Percentiles rank a stretch among this genome's conserved stretches.
phyloP scores from a whole-genome alignment of 306 rosid genomes.

The Nissolia schottii region DNA sequence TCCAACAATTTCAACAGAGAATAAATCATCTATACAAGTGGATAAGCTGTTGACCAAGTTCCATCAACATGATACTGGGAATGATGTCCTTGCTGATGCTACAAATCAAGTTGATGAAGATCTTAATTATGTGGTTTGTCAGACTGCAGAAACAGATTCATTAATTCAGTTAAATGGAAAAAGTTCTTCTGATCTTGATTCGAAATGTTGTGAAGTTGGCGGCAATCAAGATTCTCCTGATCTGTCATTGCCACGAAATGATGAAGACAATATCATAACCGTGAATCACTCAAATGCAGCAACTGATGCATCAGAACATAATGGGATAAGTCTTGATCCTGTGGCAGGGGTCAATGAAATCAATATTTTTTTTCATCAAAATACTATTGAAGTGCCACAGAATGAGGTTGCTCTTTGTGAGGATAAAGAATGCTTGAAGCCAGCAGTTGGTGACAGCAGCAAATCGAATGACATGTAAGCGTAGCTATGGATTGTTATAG shows the following conservation, averaged over 20 bases:
- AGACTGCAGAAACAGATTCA: conserved; percentile 27
- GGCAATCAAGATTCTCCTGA: conserved; percentile 31
- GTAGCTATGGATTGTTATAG: not conserved
- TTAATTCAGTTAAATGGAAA: conserved; percentile 19
- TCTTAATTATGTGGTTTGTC: conserved; percentile 26
- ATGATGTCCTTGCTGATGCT: conserved; percentile 24
- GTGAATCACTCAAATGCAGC: conserved; percentile 28
- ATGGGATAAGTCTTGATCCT: conserved; percentile 27
- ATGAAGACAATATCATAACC: conserved; percentile 25
- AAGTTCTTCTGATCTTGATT: conserved; percentile 32
- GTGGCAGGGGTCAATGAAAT: conserved; percentile 7
- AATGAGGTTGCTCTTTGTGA: conserved; percentile 31
- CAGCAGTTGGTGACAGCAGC: conserved; percentile 32
- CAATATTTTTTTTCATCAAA: conserved; percentile 30
- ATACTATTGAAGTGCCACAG: conserved; percentile 22
- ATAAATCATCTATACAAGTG: conserved; percentile 29
- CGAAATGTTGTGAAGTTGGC: conserved; percentile 34
- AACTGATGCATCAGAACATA: conserved; percentile 32
- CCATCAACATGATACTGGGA: conserved; percentile 30
- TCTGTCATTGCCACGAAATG: conserved; percentile 28
- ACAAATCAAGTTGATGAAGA: conserved; percentile 31
- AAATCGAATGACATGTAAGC: conserved; percentile 60
- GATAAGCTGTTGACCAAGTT: conserved; percentile 33
- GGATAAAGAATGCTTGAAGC: conserved; percentile 34
- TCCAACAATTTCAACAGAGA: conserved; percentile 28